These are phyloP conservation scores for Fusarium sp. DNA, from an alignment of 2,329 filamentous ascomycete genomes.

Conservation along the genomic window DNA sequence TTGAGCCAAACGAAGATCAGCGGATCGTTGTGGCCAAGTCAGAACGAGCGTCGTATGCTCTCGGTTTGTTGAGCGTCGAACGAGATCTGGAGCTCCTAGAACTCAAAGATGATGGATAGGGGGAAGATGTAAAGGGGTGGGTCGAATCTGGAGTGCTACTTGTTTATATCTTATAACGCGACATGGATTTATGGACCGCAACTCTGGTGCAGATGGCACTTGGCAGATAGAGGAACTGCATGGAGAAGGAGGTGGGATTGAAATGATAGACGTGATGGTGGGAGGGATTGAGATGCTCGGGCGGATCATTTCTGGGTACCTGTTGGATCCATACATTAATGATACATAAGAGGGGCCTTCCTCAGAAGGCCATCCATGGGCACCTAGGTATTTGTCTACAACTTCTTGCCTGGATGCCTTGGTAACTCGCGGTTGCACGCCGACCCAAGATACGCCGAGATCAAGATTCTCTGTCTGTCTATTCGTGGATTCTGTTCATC, in stretches of 20 bases:
- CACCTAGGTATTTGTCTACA: constrained; percentile 15
- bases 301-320: constrained; percentile 28
- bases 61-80: constrained; percentile 83
- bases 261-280: neutral
- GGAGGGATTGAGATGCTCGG: constrained; percentile 12
- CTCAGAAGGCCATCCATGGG: neutral
- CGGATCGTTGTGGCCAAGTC: constrained; percentile 70
- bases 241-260: neutral
- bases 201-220: neutral
- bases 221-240: neutral
- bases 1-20: constrained; percentile 54
- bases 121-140: neutral
- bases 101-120: constrained; percentile 57
- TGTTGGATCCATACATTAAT: constrained; percentile 45
- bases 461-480: constrained; percentile 38
- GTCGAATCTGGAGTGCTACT: neutral
- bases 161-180: neutral
- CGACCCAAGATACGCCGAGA: constrained; percentile 23
- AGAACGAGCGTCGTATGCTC: constrained; percentile 77
- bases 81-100: constrained; percentile 76
- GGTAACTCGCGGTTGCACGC: constrained; percentile 7
- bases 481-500: constrained; percentile 37
- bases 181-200: neutral
- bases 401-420: constrained; percentile 26
- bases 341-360: constrained; percentile 43